These are phyloP conservation scores for Aspergillus sp. DNA, from an alignment of 2,329 filamentous ascomycete species.

Conservation along the genomic window DNA sequence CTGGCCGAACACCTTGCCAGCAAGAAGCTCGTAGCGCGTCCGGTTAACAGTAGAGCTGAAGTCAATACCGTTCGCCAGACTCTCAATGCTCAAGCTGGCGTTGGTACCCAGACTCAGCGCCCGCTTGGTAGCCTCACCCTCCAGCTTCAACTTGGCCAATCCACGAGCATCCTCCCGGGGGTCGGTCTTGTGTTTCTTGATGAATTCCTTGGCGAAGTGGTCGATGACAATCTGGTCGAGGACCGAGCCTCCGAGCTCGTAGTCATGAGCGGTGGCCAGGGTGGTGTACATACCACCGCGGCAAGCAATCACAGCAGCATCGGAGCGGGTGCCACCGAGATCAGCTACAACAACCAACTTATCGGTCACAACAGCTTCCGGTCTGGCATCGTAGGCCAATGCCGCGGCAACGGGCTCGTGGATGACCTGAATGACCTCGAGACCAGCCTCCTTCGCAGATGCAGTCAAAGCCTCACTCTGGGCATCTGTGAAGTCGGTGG, in stretches of 20 bases:
- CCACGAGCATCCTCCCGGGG: conserved; percentile 72
- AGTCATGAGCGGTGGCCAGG: conserved; percentile 88
- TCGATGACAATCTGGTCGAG: conserved; percentile 89
- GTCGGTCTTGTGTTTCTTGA: conserved; percentile 91
- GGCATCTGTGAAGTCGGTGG: conserved; percentile 83
- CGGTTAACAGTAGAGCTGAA: conserved; percentile 90
- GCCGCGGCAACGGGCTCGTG: conserved; percentile 82
- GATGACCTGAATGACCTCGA: conserved; percentile 90
- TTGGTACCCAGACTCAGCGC: conserved; percentile 80
- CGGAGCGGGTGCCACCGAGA: conserved; percentile 83
- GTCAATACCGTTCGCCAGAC: conserved; percentile 78
- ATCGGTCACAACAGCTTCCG: conserved; percentile 65
- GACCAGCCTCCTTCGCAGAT: conserved; percentile 67
- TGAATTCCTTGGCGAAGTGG: conserved; percentile 96
- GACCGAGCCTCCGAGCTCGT: conserved; percentile 77
- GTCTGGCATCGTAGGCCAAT: conserved; percentile 82
- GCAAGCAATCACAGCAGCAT: conserved; percentile 82
- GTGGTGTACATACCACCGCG: conserved; percentile 95
- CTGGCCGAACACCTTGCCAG: conserved; percentile 75
- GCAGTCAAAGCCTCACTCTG: conserved; percentile 74
- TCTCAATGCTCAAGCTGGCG: conserved; percentile 88
- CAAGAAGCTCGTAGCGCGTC: conserved; percentile 82
- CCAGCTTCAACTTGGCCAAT: conserved; percentile 84
- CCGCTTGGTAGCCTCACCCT: conserved; percentile 87
- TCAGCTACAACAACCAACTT: conserved; percentile 90